Evolutionary conservation across 345 rosid species (phyloP).

Genomic region (Angophora floribunda): DNA sequence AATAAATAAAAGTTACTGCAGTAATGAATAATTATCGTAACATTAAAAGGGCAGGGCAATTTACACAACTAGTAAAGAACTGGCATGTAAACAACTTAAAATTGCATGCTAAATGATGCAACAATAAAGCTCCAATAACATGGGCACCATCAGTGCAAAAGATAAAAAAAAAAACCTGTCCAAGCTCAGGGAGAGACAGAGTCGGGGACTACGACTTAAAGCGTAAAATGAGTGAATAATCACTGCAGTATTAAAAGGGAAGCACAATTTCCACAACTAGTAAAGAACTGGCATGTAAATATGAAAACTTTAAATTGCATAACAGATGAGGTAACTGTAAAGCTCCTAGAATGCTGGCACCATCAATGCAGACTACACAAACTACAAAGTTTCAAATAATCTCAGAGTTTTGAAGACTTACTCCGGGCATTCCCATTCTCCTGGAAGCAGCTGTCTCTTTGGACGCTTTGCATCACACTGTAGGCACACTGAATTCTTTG

Average conservation of each 20-base stretch:
- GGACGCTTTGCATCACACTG: slow-evolving; percentile 98
- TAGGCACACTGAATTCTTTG: slow-evolving; percentile 85
- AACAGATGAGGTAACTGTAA: not conserved
- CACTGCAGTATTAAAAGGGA: not conserved
- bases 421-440: slow-evolving; percentile 99
- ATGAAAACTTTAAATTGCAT: not conserved
- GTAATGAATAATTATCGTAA: not conserved
- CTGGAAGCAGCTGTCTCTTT: slow-evolving; percentile 94
- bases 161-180: not conserved
- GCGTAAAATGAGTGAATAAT: not conserved
- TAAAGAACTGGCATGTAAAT: not conserved
- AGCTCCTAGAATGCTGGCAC: not conserved
- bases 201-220: not conserved
- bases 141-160: not conserved
- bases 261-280: not conserved
- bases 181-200: not conserved
- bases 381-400: not conserved
- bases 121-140: not conserved
- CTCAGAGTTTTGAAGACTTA: slow-evolving; percentile 28
- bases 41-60: not conserved
- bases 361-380: not conserved
- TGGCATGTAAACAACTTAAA: not conserved
- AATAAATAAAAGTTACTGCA: not conserved
- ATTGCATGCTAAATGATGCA: not conserved
- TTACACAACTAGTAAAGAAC: not conserved